Conservation (phyloP, 257 asterid species). For the Agastache rugosa region DNA sequence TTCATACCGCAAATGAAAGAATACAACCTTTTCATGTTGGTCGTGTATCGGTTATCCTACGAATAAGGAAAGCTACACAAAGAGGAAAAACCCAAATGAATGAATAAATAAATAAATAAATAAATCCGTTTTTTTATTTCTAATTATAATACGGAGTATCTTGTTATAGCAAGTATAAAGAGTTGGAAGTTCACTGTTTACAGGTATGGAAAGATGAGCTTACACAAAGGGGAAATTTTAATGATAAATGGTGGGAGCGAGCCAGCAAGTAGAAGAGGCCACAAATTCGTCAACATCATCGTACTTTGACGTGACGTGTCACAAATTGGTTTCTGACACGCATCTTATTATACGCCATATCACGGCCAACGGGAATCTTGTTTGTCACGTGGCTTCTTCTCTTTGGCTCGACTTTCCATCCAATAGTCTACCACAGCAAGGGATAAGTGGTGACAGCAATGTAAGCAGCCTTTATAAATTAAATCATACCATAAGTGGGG, state of each 20-base stretch:
- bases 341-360: slow-evolving; percentile 13
- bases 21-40: slow-evolving; percentile 49
- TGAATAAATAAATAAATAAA: background rate
- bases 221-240: slow-evolving; percentile 25
- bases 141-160: background rate
- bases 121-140: background rate
- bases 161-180: slow-evolving; percentile 25
- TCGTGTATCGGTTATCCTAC: slow-evolving; percentile 41
- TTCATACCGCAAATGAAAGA: slow-evolving; percentile 52
- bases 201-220: background rate
- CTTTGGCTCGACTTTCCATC: slow-evolving; percentile 26
- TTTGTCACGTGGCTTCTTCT: slow-evolving; percentile 42
- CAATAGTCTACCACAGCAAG: no score
- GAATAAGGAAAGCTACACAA: slow-evolving; percentile 42
- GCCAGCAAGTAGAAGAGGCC: background rate
- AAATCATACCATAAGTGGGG: no score
- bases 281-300: slow-evolving; percentile 45
- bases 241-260: slow-evolving; percentile 6
- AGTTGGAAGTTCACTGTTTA: slow-evolving; percentile 30
- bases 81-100: slow-evolving; percentile 8
- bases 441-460: background rate
- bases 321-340: slow-evolving; percentile 42
- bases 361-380: slow-evolving; percentile 30
- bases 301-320: slow-evolving; percentile 47
- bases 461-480: no score